Percentiles rank a stretch among this genome's conserved stretches.
These are phyloP conservation scores for Diaporthe australafricana DNA, from an alignment of 2,329 filamentous ascomycete genomes.

Conservation along the genomic window DNA sequence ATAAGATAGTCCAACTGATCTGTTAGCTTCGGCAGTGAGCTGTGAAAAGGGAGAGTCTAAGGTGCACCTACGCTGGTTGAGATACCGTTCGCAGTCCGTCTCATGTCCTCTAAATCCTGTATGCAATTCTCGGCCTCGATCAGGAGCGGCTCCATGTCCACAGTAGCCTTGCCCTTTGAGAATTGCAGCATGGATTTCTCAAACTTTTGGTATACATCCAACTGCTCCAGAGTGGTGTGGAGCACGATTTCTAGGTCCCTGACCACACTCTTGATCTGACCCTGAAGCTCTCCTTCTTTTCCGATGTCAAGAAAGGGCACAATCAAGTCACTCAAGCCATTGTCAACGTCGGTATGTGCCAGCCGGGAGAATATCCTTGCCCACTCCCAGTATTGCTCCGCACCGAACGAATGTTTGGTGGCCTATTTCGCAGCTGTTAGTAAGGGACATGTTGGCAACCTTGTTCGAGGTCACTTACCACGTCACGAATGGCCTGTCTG, in stretches of 20 bases:
- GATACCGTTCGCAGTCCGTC: slow-evolving; percentile 47
- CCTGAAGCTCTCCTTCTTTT: slow-evolving; percentile 54
- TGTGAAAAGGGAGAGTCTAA: not conserved
- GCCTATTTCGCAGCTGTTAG: slow-evolving; percentile 40
- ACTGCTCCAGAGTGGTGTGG: slow-evolving; percentile 51
- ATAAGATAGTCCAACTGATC: slow-evolving; percentile 52
- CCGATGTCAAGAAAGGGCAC: slow-evolving; percentile 53
- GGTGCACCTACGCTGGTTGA: slow-evolving; percentile 46
- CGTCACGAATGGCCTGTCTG: slow-evolving; percentile 34
- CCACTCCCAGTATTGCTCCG: slow-evolving; percentile 52
- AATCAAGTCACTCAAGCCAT: slow-evolving; percentile 34
- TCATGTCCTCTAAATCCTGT: slow-evolving; percentile 48
- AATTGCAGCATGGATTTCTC: slow-evolving; percentile 40
- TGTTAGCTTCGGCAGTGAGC: not conserved
- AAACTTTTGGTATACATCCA: slow-evolving; percentile 46
- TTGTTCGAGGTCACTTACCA: not conserved
- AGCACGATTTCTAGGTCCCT: slow-evolving; percentile 62
- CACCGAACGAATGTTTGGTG: slow-evolving; percentile 52
- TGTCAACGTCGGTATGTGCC: slow-evolving; percentile 43
- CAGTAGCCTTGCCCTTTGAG: slow-evolving; percentile 34
- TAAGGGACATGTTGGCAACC: fast-evolving
- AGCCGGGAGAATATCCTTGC: slow-evolving; percentile 43
- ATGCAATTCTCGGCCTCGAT: slow-evolving; percentile 44
- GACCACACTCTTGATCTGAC: slow-evolving; percentile 59
- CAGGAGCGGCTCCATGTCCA: slow-evolving; percentile 30